Evolutionary conservation across 805 yeast genomes (phyloP), one percentile per base, ranked within the genome.

Genomic region (Candida sonorensis): DNA sequence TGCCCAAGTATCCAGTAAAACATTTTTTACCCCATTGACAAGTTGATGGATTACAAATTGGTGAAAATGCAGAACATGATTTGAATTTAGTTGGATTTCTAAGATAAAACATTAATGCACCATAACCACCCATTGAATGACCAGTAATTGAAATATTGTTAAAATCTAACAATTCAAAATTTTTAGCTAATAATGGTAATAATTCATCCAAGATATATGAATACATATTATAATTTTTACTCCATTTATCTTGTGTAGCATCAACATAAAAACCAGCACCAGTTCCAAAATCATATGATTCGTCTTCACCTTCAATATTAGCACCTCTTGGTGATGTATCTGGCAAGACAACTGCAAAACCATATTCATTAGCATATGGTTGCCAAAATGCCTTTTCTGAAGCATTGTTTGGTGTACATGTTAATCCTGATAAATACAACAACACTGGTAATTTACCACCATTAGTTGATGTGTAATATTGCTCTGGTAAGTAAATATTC

Each of bases 81-180:
- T 73, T 73, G 65, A 81, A 90, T 47, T 64, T 66, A 2, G 77
- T 80, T 1, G 88, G 84, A 54, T 81, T 75, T 41, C 68, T 72
- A 38, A 90, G 60, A 44, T 67, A 72, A 11, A 73, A 69, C 38
- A 81, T 62, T 38, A 90, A 59, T 0, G 98, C 94, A 36, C 97
- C 98, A 54, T 73, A 85, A 1, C 98, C 98, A 31, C 98, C 98
- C 97, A 92, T 92, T 1, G 98, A 92, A 57, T 92, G 97, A 27
- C 98, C 98, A n/a, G 92, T 77, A 43, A 90, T 75, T 14, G 90
- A 72, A 31, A 77, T 69, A 25, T 72, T 78, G 24, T 61, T 54
- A 40, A 80, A 77, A 57, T 90, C 86, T 38, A 90, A 62, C 25
- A 59, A 56, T 3, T 61, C 38, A 34, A 56, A 69, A 12, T 60